Conservation (phyloP, 179 eudicot species). For the Carnegiea gigantea region DNA sequence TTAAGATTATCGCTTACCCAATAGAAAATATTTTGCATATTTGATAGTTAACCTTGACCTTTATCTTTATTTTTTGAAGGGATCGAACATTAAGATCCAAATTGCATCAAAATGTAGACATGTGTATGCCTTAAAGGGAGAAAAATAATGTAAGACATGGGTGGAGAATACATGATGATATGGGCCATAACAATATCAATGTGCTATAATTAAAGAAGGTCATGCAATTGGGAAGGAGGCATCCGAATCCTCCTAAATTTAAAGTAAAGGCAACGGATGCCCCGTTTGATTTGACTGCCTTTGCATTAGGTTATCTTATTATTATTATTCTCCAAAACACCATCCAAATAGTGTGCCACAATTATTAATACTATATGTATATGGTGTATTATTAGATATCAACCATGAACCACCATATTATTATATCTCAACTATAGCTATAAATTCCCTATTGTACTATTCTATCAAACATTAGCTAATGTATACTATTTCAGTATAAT, state of each 20-base stretch:
- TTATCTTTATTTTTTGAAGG: not conserved
- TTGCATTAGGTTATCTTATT: not conserved
- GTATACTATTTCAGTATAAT: too few species aligned
- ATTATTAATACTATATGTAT: not conserved
- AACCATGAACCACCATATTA: too few species aligned
- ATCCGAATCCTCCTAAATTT: not conserved
- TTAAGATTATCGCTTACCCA: too few species aligned
- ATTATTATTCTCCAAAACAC: conserved; percentile 3
- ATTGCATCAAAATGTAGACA: not conserved
- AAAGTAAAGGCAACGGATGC: conserved; percentile 3
- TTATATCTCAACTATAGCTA: too few species aligned
- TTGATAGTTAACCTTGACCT: not conserved
- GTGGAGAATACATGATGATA: not conserved
- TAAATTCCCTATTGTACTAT: too few species aligned
- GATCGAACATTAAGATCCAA: not conserved
- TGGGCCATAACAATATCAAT: not conserved
- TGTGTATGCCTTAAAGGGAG: not conserved
- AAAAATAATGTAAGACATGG: conserved; percentile 7
- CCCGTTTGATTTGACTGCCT: not conserved
- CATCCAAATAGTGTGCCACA: not conserved
- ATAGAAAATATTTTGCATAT: too few species aligned
- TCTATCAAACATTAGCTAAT: too few species aligned
- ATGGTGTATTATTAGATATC: not conserved
- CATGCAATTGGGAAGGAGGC: conserved; percentile 13
- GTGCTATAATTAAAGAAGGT: not conserved